Base-by-base conservation (phyloP, 257 asterid genomes). In the Solanum commersonii region DNA sequence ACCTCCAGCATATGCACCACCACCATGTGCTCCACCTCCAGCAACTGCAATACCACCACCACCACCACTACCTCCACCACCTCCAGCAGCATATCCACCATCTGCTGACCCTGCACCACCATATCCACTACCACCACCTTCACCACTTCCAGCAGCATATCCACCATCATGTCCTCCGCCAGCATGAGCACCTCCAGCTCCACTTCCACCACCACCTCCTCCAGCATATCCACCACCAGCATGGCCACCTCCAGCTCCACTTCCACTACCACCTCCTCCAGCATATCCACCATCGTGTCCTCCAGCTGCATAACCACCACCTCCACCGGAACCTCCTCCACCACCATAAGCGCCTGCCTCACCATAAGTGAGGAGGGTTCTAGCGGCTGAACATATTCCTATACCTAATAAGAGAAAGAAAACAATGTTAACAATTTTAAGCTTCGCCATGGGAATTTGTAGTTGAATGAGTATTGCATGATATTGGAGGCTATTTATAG, bases 31-130 rank as follows among this genome's bases (percentile, higher is more conserved):
- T 16, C 83, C 88, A 1, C 88, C 93, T 9, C 84, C 88, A 1
- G 90, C 88, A 1, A 88, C 90, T 42, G 88, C 89, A 0, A 90
- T 89, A 0, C 88, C 89, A 0, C 85, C 88, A 5, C 88, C 89
- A 0, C 85, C 88, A 7, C 86, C 87, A 6, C 87, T 87, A 0
- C 92, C 90, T 8, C 82, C 89, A 10, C 84, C 90, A 3, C 92
- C 94, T 6, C 94, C 94, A 2, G 88, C 92, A 11, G 92, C 94
- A 52, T 84, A 82, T 20, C 87, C 92, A 10, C 88, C 92, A 13
- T 56, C 86, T 1, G 78, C 86, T 65, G 72, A 33, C 38, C 89
- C 89, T 15, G 86, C 89, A 31, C 56, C 91, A 34, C 91, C 91
- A 27, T 89, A 90, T 20, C 90, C 89, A 15, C 83, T 46, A 10